Evolutionary conservation across 495 filamentous ascomycete genomes (phyloP), one percentile per base, ranked within the genome.

Genomic region (Daldinia loculata): DNA sequence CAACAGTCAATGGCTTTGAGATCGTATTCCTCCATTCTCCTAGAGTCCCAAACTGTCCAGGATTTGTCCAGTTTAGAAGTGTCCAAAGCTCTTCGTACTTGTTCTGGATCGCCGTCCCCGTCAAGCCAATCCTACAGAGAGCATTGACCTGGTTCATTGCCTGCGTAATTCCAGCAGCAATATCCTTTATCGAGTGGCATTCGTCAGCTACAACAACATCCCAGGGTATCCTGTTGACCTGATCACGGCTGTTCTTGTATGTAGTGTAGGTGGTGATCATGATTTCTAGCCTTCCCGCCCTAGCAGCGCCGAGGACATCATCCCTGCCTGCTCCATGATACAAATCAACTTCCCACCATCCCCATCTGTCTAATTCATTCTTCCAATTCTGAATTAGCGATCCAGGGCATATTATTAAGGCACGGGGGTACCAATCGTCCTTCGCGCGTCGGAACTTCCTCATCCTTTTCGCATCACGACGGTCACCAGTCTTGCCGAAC

Each of bases 31-130:
- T 91, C 95, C 95, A 99, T 19, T 89, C 88, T 15, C 84, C 83
- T 9, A 92, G 80, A 0, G 93, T 91, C 2, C 95, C 95, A 67
- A 98, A 90, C 38, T 86, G 82, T 0, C 95, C 96, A 1, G 95
- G 95, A 74, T 97, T 97, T 0, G 94, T 93, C 95, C 95, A 99
- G 79, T 98, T 98, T 12, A 99, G 82, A 3, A 99, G 84, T 3
- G 93, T 95, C 95, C 95, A 99, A 1, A 99, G 86, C 78, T 99
- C 96, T 74, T 97, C 93, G 76, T 99, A 99, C 70, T 93, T 95
- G 77, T 99, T 99, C 67, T 99, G 95, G 17, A 99, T 98, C 8
- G 96, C 96, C 5, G 95, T 99, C 6, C 95, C 95, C 0, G 96
- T 98, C 26, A 99, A 81, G 0, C 95, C 95, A 63, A 99, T 95